phyloP scores from a whole-genome alignment of 306 rosid species.

The Cicer arietinum region DNA sequence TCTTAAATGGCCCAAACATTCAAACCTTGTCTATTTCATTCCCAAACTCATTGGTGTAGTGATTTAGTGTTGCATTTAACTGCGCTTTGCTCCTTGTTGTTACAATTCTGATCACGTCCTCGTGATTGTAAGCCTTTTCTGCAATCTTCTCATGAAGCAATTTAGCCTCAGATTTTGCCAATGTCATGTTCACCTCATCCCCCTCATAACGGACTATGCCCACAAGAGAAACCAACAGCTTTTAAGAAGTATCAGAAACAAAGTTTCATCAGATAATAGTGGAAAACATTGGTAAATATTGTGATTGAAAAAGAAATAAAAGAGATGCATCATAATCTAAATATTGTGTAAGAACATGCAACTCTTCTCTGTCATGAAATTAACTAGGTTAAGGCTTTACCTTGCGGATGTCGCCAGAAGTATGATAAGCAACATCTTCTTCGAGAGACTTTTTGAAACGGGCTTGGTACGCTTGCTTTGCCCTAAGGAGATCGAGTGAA shows the following conservation, averaged over 20 bases:
- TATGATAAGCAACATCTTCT: conserved; percentile 74
- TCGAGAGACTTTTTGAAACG: conserved; percentile 69
- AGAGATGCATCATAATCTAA: conserved; percentile 10
- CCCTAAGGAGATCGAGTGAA: conserved; percentile 58
- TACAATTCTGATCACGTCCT: conserved; percentile 71
- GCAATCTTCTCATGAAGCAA: conserved; percentile 70
- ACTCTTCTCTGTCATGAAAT: conserved; percentile 18
- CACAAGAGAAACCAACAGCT: conserved; percentile 90
- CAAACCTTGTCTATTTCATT: conserved; percentile 74
- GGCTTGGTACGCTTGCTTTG: conserved; percentile 67
- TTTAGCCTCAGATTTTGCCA: conserved; percentile 81
- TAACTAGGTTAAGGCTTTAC: conserved; percentile 44
- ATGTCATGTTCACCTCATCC: conserved; percentile 67
- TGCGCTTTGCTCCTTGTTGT: conserved; percentile 81
- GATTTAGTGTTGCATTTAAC: conserved; percentile 72
- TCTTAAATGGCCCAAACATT: conserved; percentile 20
- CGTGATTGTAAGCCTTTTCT: conserved; percentile 64
- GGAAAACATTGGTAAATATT: neutral
- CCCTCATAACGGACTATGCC: conserved; percentile 76
- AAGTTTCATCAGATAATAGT: conserved; percentile 29
- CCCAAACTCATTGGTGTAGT: conserved; percentile 73
- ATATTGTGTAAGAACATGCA: conserved; percentile 21
- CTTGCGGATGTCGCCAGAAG: conserved; percentile 69
- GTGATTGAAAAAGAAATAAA: conserved; percentile 21
- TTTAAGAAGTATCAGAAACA: conserved; percentile 21